Conservation (phyloP, 257 asterid species). For the Eucommia ulmoides region DNA sequence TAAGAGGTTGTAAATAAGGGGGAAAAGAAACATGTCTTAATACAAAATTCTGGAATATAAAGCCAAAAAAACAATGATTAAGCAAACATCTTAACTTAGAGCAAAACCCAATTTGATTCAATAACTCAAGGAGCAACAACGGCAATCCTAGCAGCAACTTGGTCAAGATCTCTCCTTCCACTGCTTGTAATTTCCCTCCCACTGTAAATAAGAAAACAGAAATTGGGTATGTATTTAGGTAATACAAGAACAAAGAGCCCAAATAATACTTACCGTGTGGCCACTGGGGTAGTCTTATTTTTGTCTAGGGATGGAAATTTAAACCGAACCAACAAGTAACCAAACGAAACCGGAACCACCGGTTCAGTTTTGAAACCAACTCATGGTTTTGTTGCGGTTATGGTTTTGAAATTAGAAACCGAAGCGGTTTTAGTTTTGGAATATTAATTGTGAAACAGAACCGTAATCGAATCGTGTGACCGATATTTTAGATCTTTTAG, state of each 20-base stretch:
- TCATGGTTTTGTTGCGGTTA: background rate
- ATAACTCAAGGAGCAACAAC: constrained; percentile 31
- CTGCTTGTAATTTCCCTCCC: constrained; percentile 77
- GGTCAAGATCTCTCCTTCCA: constrained; percentile 84
- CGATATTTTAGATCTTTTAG: too few relatives aligned
- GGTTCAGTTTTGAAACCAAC: background rate
- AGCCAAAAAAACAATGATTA: too few relatives aligned
- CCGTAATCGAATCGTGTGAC: too few relatives aligned
- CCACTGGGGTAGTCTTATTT: background rate
- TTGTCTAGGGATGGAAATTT: background rate
- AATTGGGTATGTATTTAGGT: background rate
- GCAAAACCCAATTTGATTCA: background rate
- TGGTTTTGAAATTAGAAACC: too few relatives aligned
- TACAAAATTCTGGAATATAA: too few relatives aligned
- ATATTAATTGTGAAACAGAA: too few relatives aligned
- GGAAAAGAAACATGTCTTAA: too few relatives aligned
- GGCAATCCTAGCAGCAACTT: constrained; percentile 74
- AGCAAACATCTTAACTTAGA: background rate
- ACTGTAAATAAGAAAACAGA: constrained; percentile 18
- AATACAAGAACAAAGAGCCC: background rate
- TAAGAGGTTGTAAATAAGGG: too few relatives aligned
- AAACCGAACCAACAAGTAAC: background rate
- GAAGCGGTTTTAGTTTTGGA: too few relatives aligned
- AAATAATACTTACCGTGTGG: background rate
- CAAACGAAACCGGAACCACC: background rate